Evolutionary conservation across 306 rosid species (phyloP), one percentile per base, ranked within the genome.

Genomic region (Lathyrus tuberosus): DNA sequence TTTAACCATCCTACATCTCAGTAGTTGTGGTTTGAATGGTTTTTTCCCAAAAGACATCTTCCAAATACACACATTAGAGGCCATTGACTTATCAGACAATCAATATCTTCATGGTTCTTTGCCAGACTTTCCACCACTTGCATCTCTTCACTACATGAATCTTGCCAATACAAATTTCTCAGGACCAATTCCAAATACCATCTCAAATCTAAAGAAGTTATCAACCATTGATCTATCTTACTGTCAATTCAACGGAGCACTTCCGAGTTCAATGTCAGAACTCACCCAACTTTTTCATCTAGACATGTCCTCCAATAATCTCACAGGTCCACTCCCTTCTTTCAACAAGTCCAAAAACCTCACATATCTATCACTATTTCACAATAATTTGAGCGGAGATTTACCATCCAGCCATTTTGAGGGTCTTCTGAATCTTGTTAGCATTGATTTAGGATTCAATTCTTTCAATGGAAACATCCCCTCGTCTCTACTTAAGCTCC

Each of bases 271-370:
- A 2, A 4, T 82, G 42, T 66, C 75, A 18, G 5, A 77, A 12
- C 81, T 82, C 48, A 67, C 76, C 41, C 28, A 74, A 30, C 76
- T 85, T 31, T 64, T 60, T 42, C 4, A 62, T 58, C 40, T 82
- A 10, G 83, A 80, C 41, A 13, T 85, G 28, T 82, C 81, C 0
- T 48, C 0, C 2, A 85, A 85, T 16, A 62, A 68, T 4, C 75
- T 82, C 61, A 62, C 22, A 1, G 82, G 89, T 17, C 40, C 61
- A 6, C 62, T 85, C 2, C 89, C 88, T 59, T 81, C 82, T 14
- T 76, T 81, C 12, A 69, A 54, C 10, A 69, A 5, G 51, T 65
- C 84, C 58, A 77, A 60, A 48, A 56, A 41, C 13, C 81, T 84
- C 33, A 54, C 33, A 18, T 10, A 53, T 43, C 22, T 84, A 5